phyloP scores from a whole-genome alignment of 495 filamentous ascomycete species.

The Penicillium fimorum region DNA sequence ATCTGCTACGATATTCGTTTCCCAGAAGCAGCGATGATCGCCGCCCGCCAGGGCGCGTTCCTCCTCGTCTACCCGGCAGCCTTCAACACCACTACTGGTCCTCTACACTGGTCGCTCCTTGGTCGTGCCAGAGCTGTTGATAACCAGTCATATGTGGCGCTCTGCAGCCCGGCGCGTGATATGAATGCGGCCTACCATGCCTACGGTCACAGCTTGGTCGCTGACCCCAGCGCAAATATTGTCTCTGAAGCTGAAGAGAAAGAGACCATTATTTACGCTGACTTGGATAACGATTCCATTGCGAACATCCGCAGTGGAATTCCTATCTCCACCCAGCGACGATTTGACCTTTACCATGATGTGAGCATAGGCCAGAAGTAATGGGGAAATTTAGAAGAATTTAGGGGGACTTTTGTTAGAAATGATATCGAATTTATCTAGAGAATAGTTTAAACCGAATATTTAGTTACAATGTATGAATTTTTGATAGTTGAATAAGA shows the following conservation, averaged over 20 bases:
- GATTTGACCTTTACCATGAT: slow-evolving; percentile 97
- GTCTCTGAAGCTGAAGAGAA: slow-evolving; percentile 69
- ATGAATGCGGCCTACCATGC: slow-evolving; percentile 77
- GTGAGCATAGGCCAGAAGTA: slow-evolving; percentile 50
- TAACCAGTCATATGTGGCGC: slow-evolving; percentile 90
- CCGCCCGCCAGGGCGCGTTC: slow-evolving; percentile 79
- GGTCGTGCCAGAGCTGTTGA: slow-evolving; percentile 85
- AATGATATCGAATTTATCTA: neutral
- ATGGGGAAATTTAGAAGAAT: neutral
- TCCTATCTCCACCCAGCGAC: slow-evolving; percentile 77
- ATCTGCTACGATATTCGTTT: slow-evolving; percentile 99
- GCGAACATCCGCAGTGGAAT: slow-evolving; percentile 78
- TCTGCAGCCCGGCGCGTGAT: slow-evolving; percentile 90
- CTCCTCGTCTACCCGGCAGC: slow-evolving; percentile 88
- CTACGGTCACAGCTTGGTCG: slow-evolving; percentile 85
- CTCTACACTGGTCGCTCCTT: slow-evolving; percentile 84
- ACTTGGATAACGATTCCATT: slow-evolving; percentile 69
- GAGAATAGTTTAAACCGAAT: neutral
- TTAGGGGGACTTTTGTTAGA: neutral
- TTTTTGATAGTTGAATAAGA: neutral
- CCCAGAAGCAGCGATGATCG: slow-evolving; percentile 89
- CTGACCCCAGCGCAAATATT: slow-evolving; percentile 84
- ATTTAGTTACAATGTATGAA: neutral
- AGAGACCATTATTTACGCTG: slow-evolving; percentile 74
- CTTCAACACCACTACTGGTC: slow-evolving; percentile 91